These are phyloP conservation scores for Mycosphaerella sp. DNA, from an alignment of 2,329 filamentous ascomycete species.

Conservation along the genomic window DNA sequence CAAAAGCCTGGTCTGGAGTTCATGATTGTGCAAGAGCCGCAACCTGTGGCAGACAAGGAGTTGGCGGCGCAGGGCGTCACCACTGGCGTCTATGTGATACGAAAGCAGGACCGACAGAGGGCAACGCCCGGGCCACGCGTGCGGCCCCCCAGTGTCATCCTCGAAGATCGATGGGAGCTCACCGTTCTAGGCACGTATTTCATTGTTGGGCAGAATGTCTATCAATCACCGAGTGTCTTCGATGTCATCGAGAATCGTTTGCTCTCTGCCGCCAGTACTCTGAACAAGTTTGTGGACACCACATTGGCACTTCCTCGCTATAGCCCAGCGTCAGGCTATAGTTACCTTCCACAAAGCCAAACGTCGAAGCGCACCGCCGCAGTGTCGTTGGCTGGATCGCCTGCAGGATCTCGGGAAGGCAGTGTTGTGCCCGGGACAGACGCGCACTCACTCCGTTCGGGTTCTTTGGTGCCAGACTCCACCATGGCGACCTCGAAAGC, in stretches of 20 bases:
- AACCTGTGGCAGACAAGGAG: slow-evolving; percentile 41
- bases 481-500: slow-evolving; percentile 16
- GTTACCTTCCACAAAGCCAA: slow-evolving; percentile 41
- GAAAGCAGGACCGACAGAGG: slow-evolving; percentile 50
- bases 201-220: slow-evolving; percentile 54
- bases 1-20: slow-evolving; percentile 54
- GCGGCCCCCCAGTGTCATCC: slow-evolving; percentile 34
- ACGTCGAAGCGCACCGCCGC: slow-evolving; percentile 36
- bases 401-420: slow-evolving; percentile 41
- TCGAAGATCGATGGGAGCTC: slow-evolving; percentile 45
- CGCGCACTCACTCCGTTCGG: slow-evolving; percentile 26
- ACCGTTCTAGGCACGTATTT: slow-evolving; percentile 54
- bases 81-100: slow-evolving; percentile 53
- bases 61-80: slow-evolving; percentile 26
- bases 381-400: slow-evolving; percentile 32
- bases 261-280: slow-evolving; percentile 50
- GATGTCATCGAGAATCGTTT: slow-evolving; percentile 50
- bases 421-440: slow-evolving; percentile 32
- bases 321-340: slow-evolving; percentile 54
- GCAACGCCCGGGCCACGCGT: slow-evolving; percentile 32
- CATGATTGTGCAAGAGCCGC: slow-evolving; percentile 52
- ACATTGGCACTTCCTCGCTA: slow-evolving; percentile 51
- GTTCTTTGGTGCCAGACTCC: slow-evolving; percentile 25
- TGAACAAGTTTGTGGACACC: slow-evolving; percentile 50
- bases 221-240: slow-evolving; percentile 55